Conservation (phyloP, 805 yeast species). For the Teunomyces kruisii region DNA sequence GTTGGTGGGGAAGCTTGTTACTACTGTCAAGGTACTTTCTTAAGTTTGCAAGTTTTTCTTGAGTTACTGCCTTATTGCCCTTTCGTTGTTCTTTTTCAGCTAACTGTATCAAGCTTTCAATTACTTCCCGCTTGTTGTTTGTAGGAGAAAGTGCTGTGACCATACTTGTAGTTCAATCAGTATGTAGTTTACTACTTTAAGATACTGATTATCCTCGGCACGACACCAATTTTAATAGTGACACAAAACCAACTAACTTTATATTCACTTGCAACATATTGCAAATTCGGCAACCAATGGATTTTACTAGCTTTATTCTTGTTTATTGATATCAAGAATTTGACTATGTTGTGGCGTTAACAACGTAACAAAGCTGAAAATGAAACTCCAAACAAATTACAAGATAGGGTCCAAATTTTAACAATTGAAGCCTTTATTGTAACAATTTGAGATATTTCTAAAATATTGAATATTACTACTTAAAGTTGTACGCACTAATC, state of each 20-base stretch:
- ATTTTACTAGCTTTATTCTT: too few species aligned
- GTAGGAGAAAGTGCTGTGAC: background rate
- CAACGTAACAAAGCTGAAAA: too few species aligned
- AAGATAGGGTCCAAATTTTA: too few species aligned
- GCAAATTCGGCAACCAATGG: too few species aligned
- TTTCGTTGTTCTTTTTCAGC: slow-evolving; percentile 37
- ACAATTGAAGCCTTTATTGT: too few species aligned
- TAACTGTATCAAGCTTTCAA: slow-evolving; percentile 26
- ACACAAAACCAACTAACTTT: slow-evolving; percentile 1
- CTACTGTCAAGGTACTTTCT: slow-evolving; percentile 21
- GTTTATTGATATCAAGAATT: too few species aligned
- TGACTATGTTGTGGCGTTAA: too few species aligned
- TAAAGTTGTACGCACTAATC: background rate
- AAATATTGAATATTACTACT: too few species aligned
- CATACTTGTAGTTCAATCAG: background rate
- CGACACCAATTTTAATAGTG: background rate
- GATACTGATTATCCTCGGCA: slow-evolving; percentile 1
- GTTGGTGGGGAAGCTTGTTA: slow-evolving; percentile 10
- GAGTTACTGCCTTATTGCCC: slow-evolving; percentile 39
- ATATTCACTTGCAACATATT: too few species aligned
- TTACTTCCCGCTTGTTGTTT: slow-evolving; percentile 21
- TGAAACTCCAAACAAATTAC: too few species aligned
- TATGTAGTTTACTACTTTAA: background rate
- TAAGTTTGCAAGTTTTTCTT: slow-evolving; percentile 35
- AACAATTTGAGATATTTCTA: background rate